These are phyloP conservation scores for Talaromyces thailandensis DNA, from an alignment of 495 filamentous ascomycete species.

Conservation along the genomic window DNA sequence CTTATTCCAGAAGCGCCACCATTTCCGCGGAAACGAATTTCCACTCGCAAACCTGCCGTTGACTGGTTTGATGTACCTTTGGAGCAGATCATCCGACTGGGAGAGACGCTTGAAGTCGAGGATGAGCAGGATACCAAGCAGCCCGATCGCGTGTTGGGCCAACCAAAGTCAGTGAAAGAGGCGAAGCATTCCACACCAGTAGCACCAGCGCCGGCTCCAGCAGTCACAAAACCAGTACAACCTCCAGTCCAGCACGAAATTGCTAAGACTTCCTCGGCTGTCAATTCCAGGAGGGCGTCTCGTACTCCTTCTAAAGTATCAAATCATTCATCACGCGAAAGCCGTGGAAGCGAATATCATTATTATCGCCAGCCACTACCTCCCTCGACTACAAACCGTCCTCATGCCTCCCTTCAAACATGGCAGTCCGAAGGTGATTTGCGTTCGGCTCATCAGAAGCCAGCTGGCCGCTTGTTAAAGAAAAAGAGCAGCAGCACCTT, in stretches of 20 bases:
- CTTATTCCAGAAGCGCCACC: not conserved
- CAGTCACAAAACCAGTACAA: not conserved
- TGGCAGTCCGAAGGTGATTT: slow-evolving; percentile 11
- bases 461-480: slow-evolving; percentile 21
- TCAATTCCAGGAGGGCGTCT: not conserved
- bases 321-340: not conserved
- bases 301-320: not conserved
- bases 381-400: not conserved
- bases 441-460: slow-evolving; percentile 5
- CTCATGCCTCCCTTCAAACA: slow-evolving; percentile 10
- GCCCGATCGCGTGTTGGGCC: not conserved
- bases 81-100: slow-evolving; percentile 4
- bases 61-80: slow-evolving; percentile 9
- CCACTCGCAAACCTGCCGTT: not conserved
- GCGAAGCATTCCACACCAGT: not conserved
- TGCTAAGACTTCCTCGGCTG: not conserved
- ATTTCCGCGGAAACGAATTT: not conserved
- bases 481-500: slow-evolving; percentile 34
- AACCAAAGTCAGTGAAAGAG: not conserved
- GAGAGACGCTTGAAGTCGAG: not conserved
- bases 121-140: not conserved
- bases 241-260: not conserved
- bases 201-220: not conserved
- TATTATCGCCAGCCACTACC: not conserved
- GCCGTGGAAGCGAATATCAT: not conserved